Percentiles rank a stretch among this genome's conserved stretches.
phyloP scores from a whole-genome alignment of 116 monocot genomes.

The Posidonia oceanica region DNA sequence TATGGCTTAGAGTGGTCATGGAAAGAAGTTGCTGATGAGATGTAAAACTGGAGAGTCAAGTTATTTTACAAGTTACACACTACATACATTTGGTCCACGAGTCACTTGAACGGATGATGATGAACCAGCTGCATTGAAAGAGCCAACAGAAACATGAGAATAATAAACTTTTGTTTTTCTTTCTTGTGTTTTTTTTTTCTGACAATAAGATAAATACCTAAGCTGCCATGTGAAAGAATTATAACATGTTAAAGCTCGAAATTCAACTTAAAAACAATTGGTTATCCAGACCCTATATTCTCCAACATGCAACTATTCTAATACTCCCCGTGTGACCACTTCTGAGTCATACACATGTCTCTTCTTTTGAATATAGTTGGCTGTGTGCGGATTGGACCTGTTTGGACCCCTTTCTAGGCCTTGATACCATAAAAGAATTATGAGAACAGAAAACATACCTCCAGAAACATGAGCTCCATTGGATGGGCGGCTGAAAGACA shows the following conservation, averaged over 20 bases:
- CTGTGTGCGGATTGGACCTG: no score
- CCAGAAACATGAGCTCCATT: slow-evolving; percentile 9
- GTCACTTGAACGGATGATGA: slow-evolving; percentile 55
- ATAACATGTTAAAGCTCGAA: not conserved
- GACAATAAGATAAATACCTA: no score
- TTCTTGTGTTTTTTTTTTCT: slow-evolving; percentile 1
- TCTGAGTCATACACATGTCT: no score
- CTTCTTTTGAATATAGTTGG: no score
- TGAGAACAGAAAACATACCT: slow-evolving; percentile 3
- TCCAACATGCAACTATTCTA: no score
- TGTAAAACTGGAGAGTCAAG: not conserved
- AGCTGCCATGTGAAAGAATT: not conserved
- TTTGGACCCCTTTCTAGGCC: no score
- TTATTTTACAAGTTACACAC: not conserved
- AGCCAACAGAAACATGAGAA: slow-evolving; percentile 4
- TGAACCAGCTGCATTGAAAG: slow-evolving; percentile 20
- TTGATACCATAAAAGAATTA: no score
- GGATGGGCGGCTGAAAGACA: slow-evolving; percentile 72
- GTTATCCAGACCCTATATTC: no score
- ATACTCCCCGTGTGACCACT: no score
- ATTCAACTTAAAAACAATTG: no score
- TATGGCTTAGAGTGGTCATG: not conserved
- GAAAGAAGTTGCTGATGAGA: not conserved
- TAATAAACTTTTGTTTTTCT: not conserved
- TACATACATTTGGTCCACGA: slow-evolving; percentile 70